phyloP scores from a whole-genome alignment of 164 flowering plant genomes.

The Cinnamomum micranthum region DNA sequence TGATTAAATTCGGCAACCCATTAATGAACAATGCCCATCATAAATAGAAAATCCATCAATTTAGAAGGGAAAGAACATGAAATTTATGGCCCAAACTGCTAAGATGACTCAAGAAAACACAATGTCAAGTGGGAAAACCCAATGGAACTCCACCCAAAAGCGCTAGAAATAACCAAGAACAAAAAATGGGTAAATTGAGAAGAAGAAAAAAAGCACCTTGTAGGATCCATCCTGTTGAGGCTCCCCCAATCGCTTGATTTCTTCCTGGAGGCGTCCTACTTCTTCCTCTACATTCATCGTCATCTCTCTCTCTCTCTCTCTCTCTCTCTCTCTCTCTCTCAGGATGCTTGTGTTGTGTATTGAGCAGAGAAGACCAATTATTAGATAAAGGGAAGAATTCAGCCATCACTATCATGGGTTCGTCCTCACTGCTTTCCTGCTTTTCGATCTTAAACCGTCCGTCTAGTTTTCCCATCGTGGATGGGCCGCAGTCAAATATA shows the following conservation, averaged over 20 bases:
- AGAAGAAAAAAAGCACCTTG: constrained; percentile 48
- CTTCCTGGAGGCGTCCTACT: constrained; percentile 67
- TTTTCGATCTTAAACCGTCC: background rate
- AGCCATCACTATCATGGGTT: background rate
- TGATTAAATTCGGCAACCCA: too few relatives aligned
- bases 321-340: too few relatives aligned
- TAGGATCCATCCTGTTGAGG: constrained; percentile 80
- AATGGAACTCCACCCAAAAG: background rate
- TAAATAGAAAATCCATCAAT: too few relatives aligned
- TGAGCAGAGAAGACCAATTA: background rate
- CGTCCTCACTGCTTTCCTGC: background rate
- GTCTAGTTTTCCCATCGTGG: background rate
- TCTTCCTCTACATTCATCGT: constrained; percentile 93
- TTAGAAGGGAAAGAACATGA: too few relatives aligned
- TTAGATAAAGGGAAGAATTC: background rate
- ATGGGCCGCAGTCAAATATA: too few relatives aligned
- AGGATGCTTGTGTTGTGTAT: background rate
- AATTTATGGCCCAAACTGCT: too few relatives aligned
- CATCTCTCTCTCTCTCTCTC: constrained; percentile 9
- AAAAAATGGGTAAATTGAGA: background rate
- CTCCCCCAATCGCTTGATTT: constrained; percentile 76
- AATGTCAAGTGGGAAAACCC: background rate
- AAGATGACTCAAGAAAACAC: too few relatives aligned
- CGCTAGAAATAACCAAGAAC: background rate
- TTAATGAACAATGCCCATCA: too few relatives aligned